Percentiles rank a stretch among this genome's conserved stretches.
phyloP scores from a whole-genome alignment of 257 asterid genomes.

The Capsicum rhomboideum region DNA sequence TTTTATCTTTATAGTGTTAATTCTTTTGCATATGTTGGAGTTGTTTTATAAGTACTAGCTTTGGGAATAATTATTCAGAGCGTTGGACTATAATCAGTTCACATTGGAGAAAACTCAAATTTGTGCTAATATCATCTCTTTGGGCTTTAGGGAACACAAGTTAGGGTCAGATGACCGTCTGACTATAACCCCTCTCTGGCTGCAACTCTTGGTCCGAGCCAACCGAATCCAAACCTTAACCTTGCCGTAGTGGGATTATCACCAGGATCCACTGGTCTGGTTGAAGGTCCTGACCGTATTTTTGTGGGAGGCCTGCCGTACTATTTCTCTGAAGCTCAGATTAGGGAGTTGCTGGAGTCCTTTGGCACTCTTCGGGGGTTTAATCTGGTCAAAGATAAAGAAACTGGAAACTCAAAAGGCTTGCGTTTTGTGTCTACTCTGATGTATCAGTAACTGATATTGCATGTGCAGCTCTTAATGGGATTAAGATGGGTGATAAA shows the following conservation, averaged over 20 bases:
- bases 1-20: too few relatives aligned
- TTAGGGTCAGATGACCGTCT: conserved; percentile 95
- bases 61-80: too few relatives aligned
- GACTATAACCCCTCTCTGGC: conserved; percentile 95
- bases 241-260: conserved; percentile 89
- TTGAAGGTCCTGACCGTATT: conserved; percentile 94
- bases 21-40: not conserved
- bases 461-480: conserved; percentile 98
- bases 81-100: not conserved
- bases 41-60: not conserved
- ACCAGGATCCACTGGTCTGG: conserved; percentile 90
- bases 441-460: conserved; percentile 92
- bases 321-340: conserved; percentile 87
- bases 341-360: conserved; percentile 93
- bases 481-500: conserved; percentile 97
- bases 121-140: not conserved
- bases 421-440: conserved; percentile 94
- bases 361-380: conserved; percentile 95
- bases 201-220: conserved; percentile 97
- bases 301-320: conserved; percentile 97
- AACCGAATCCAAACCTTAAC: conserved; percentile 78
- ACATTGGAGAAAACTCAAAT: not conserved
- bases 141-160: conserved; percentile 77
- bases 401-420: conserved; percentile 99
- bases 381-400: conserved; percentile 94